Conservation (phyloP, 2,329 filamentous ascomycete species). For the Berkeleyomyces basicola region DNA sequence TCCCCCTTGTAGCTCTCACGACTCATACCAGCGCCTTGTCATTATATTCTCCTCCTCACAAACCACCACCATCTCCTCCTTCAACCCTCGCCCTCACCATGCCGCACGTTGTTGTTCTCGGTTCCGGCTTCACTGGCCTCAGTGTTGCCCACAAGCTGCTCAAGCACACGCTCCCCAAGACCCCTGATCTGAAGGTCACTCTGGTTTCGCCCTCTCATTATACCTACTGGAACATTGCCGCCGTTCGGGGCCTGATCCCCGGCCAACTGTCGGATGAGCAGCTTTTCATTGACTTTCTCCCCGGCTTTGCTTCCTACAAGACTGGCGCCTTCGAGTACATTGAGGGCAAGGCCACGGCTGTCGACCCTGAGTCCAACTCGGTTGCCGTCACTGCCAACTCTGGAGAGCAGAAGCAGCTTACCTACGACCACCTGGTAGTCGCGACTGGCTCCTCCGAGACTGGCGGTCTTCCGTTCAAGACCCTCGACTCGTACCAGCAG, state of each 20-base stretch:
- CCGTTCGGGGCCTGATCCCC: conserved; percentile 31
- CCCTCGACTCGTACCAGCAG: conserved; percentile 25
- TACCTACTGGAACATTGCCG: conserved; percentile 32
- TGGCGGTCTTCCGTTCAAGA: conserved; percentile 31
- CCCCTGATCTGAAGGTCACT: conserved; percentile 27
- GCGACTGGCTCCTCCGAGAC: conserved; percentile 22
- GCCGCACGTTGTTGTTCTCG: conserved; percentile 33
- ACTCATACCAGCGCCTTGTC: too few relatives aligned
- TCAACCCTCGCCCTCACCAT: conserved; percentile 11
- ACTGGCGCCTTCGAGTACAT: conserved; percentile 34
- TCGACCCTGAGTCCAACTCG: conserved; percentile 27
- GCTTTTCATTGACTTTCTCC: conserved; percentile 21
- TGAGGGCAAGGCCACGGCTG: conserved; percentile 28
- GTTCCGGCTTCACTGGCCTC: conserved; percentile 30
- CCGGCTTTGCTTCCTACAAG: conserved; percentile 32
- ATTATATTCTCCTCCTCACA: not conserved
- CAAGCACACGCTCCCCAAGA: conserved; percentile 25
- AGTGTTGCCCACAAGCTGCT: conserved; percentile 35
- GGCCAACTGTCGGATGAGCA: conserved; percentile 28
- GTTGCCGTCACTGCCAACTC: conserved; percentile 26
- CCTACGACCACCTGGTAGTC: conserved; percentile 37
- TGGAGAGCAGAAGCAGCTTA: conserved; percentile 19
- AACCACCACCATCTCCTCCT: too few relatives aligned
- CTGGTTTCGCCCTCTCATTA: conserved; percentile 32
- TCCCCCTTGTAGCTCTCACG: too few relatives aligned